phyloP scores from a whole-genome alignment of 176 grass and related monocot species.

The Saccharum officinarum region DNA sequence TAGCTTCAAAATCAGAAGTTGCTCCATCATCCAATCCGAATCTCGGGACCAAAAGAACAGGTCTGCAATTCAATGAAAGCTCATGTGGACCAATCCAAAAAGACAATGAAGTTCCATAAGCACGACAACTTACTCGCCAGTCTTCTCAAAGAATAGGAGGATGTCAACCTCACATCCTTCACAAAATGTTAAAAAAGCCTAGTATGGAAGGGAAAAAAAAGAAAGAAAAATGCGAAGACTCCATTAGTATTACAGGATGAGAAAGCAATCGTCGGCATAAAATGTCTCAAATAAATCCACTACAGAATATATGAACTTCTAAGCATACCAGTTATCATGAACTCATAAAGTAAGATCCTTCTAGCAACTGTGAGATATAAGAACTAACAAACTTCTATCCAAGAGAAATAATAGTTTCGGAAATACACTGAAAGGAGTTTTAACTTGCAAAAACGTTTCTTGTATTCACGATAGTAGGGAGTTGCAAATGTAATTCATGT shows the following conservation, averaged over 20 bases:
- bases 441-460: not conserved
- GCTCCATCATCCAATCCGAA: constrained; percentile 78
- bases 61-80: constrained; percentile 48
- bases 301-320: not conserved
- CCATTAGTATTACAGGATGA: constrained; percentile 1
- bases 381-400: constrained; percentile 1
- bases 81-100: constrained; percentile 23
- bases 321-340: not conserved
- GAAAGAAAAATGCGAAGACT: not conserved
- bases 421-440: not conserved
- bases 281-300: not conserved
- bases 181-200: constrained; percentile 94
- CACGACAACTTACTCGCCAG: constrained; percentile 69
- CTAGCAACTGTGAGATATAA: not conserved
- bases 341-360: constrained; percentile 1
- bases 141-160: constrained; percentile 85
- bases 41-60: constrained; percentile 71
- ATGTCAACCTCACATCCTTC: constrained; percentile 93
- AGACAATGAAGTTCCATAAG: constrained; percentile 6
- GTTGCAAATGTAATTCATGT: not conserved
- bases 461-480: not conserved
- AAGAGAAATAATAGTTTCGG: not conserved
- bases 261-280: constrained; percentile 1
- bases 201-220: constrained; percentile 15
- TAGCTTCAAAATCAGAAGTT: constrained; percentile 78